phyloP scores from a whole-genome alignment of 768 basidiomycete genomes.

The Tephrocybe sp. region DNA sequence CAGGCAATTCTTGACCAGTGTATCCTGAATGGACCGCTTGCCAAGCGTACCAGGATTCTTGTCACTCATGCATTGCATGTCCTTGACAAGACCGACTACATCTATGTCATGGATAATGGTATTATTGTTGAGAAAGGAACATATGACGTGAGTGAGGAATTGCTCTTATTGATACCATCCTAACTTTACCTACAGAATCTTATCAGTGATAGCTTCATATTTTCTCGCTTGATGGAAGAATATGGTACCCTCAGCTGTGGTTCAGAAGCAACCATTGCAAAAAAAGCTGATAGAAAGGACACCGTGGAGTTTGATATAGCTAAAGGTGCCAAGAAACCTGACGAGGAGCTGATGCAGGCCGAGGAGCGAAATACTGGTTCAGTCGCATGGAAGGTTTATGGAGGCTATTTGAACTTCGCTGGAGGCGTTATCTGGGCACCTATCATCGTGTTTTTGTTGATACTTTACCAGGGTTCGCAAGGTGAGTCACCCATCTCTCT shows the following conservation, averaged over 20 bases:
- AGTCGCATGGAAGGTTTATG: conserved; percentile 47
- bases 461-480: conserved; percentile 47
- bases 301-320: neutral
- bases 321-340: conserved; percentile 23
- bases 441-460: conserved; percentile 39
- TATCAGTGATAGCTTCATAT: conserved; percentile 38
- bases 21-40: conserved; percentile 49
- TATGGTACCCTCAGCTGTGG: conserved; percentile 39
- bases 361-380: conserved; percentile 59
- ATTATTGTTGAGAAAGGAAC: conserved; percentile 61
- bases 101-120: conserved; percentile 62
- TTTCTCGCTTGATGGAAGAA: conserved; percentile 53
- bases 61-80: conserved; percentile 61
- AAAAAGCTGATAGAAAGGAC: conserved; percentile 7
- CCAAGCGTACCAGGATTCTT: conserved; percentile 53
- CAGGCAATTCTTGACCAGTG: conserved; percentile 66
- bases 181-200: conserved; percentile 33
- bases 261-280: conserved; percentile 22
- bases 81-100: conserved; percentile 58
- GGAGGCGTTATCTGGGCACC: conserved; percentile 49
- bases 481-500: conserved; percentile 29
- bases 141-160: conserved; percentile 37
- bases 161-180: neutral
- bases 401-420: conserved; percentile 42
- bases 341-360: conserved; percentile 40